Conservation (phyloP, 306 rosid species). For the Mucuna pruriens region DNA sequence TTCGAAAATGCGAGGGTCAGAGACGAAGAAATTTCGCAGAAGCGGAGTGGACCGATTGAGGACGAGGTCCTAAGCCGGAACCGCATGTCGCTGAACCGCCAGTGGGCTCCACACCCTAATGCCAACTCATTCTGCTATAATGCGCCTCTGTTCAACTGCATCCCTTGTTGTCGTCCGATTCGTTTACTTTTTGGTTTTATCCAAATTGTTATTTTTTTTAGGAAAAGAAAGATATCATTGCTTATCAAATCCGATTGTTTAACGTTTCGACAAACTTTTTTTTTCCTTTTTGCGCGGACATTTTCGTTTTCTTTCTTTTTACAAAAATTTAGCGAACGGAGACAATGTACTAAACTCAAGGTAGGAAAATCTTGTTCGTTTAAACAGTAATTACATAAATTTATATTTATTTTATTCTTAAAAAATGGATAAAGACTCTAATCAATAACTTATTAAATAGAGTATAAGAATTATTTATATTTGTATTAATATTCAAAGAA, state of each 20-base stretch:
- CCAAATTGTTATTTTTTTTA: neutral
- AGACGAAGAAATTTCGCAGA: constrained; percentile 49
- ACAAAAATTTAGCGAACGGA: neutral
- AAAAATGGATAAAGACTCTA: neutral
- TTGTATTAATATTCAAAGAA: neutral
- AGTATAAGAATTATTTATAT: neutral
- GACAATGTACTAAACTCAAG: neutral
- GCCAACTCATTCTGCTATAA: constrained; percentile 40
- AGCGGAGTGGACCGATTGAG: constrained; percentile 46
- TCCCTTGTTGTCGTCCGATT: neutral
- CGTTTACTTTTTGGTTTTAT: neutral
- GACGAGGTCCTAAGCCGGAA: constrained; percentile 48
- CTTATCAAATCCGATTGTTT: neutral
- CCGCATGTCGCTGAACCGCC: constrained; percentile 43
- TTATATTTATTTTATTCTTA: neutral
- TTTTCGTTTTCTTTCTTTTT: neutral
- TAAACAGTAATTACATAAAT: neutral
- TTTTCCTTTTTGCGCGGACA: neutral
- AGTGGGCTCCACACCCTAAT: constrained; percentile 48
- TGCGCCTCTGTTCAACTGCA: constrained; percentile 10
- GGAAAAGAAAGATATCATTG: neutral
- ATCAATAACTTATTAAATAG: neutral
- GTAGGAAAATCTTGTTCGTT: neutral
- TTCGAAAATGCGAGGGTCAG: neutral
- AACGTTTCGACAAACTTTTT: neutral